Evolutionary conservation across 306 rosid species (phyloP), one percentile per base, ranked within the genome.

Genomic region (Boehmeria nivea): DNA sequence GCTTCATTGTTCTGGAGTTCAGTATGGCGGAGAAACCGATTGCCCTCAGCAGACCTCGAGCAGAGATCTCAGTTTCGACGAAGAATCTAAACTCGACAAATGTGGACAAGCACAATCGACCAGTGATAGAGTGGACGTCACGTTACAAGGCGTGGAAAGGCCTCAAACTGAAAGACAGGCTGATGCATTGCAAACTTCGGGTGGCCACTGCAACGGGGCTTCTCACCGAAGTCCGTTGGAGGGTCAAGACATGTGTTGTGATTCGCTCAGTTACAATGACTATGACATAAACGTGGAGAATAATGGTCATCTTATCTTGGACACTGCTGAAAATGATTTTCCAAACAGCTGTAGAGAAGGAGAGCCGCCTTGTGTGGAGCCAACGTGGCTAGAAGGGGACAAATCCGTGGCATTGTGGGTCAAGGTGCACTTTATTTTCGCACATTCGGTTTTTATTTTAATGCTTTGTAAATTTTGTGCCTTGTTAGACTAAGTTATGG

Each of bases 391-490:
- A 40, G 86, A 93, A 65, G 84, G 87, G 42, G 96, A 87, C 65
- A 89, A 51, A 71, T 77, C 99, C 50, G 73, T 87, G 60, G 96
- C 99, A 52, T 53, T 93, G 76, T 93, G 99, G 99, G 95, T 87
- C 59, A 93, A 87, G 99, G 99, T 91, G 81, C 56, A 64, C 43
- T 56, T 69, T 25, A 6, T 54, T 49, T 55, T 11, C 16, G n/a
- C 8, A 2, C 3, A 40, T 6, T 3, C 16, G 44, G n/a, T 3
- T 13, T 6, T 2, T 6, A 18, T 16, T n/a, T 3, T n/a, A 7
- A n/a, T 19, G 4, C 51, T 19, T 23, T 49, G 24, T 20, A 3
- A 49, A 12, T 49, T 49, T 20, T 45, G 11, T 1, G 8, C 20
- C 2, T 11, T 23, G 6, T 25, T 49, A 12, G 18, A n/a, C 20